Conservation (phyloP, 163 green algal species). For the Chlorella variabilis region DNA sequence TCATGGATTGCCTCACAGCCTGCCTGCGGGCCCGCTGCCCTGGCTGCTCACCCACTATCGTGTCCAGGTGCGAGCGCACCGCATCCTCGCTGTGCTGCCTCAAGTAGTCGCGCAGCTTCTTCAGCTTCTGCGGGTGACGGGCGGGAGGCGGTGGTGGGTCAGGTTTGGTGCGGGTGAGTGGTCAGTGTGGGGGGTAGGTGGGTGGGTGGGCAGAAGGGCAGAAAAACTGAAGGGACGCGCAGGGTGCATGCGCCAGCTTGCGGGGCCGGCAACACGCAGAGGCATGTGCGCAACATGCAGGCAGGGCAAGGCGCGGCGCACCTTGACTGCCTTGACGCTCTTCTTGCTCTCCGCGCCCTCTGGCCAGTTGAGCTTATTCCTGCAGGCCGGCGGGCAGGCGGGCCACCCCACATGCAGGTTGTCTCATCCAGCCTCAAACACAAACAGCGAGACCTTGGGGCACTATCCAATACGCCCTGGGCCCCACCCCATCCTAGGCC, state of each 20-base stretch:
- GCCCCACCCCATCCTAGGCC: no score
- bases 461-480: no score
- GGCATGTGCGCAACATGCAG: not conserved
- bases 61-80: conserved; percentile 28
- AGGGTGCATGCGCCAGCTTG: no score
- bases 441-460: no score
- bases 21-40: no score
- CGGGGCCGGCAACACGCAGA: not conserved
- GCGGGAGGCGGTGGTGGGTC: not conserved
- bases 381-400: not conserved
- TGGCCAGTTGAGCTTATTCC: conserved; percentile 78
- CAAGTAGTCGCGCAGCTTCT: conserved; percentile 49
- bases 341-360: conserved; percentile 72
- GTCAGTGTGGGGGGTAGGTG: not conserved
- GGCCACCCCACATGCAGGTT: no score
- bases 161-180: no score
- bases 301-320: no score
- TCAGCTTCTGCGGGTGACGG: conserved; percentile 54
- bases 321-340: conserved; percentile 74
- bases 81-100: conserved; percentile 24
- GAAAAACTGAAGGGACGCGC: no score
- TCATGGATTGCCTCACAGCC: not conserved
- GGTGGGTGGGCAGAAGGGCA: not conserved
- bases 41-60: not conserved
- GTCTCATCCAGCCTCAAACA: no score